These are phyloP conservation scores for Debaryomyces sp. DNA, from an alignment of 1,139 yeast species.

Conservation along the genomic window DNA sequence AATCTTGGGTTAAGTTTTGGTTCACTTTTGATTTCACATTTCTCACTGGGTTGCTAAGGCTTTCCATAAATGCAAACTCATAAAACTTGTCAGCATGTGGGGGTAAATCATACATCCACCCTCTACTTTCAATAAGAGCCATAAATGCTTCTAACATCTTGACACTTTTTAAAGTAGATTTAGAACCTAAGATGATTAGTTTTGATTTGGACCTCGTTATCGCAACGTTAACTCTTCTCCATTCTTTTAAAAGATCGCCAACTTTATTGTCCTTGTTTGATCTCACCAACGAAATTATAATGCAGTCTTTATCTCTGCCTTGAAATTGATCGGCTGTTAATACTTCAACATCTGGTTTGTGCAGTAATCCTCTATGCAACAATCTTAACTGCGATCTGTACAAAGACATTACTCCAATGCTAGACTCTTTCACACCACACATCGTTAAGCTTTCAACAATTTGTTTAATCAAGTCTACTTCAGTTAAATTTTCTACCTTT, in stretches of 20 bases:
- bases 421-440: conserved; percentile 61
- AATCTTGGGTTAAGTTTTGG: conserved; percentile 4
- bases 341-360: conserved; percentile 59
- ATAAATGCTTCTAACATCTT: conserved; percentile 65
- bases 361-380: conserved; percentile 47
- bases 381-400: conserved; percentile 79
- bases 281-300: conserved; percentile 83
- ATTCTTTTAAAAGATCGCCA: conserved; percentile 81
- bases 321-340: conserved; percentile 96
- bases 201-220: conserved; percentile 89
- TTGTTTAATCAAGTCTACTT: conserved; percentile 65
- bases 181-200: conserved; percentile 80
- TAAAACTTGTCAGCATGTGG: conserved; percentile 43
- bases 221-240: conserved; percentile 94
- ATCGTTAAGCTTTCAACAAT: conserved; percentile 59
- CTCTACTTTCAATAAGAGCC: conserved; percentile 54
- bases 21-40: neutral
- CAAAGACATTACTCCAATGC: conserved; percentile 86
- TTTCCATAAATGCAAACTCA: conserved; percentile 20
- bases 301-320: conserved; percentile 92
- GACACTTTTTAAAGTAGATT: conserved; percentile 58
- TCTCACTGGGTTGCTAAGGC: neutral
- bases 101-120: conserved; percentile 69
- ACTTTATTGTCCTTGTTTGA: conserved; percentile 68
- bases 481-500: conserved; percentile 70